Evolutionary conservation across 2,329 filamentous ascomycete species (phyloP), one percentile per base, ranked within the genome.

Genomic region (Pseudohalonectria lignicola): DNA sequence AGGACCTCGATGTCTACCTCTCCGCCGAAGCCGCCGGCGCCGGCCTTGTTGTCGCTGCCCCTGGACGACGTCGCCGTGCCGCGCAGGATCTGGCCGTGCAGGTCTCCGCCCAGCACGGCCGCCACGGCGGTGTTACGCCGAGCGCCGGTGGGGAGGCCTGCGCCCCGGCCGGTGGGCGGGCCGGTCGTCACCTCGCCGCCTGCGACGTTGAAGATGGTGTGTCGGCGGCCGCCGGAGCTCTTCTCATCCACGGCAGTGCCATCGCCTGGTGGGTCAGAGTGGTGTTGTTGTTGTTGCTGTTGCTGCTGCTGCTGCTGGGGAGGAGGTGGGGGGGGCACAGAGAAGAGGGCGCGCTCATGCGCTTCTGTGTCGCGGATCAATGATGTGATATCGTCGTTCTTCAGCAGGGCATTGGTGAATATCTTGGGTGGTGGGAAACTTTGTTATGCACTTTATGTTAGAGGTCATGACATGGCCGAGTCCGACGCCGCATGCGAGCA

Each of bases 341-440:
- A 93, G 66, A 96, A 98, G 15, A 98, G 76, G 6, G 90, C 90
- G 52, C 88, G 82, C 59, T 98, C 92, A 62, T 96, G 90, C 17
- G 82, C 66, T 60, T 98, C 92, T 4, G 90, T 95, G 57, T 98
- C 92, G 43, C 92, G 84, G 52, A 98, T 95, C 34, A 98, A 67
- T 11, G 85, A 76, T 4, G 92, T 96, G 49, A 98, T 96, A 59
- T 98, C 92, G 59, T 88, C 81, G 47, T 79, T 79, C 40, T 82
- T 79, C 35, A 96, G 78, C 29, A 98, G 73, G 25, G 92, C 87
- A 57, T 94, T 95, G 48, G 88, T 92, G 63, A 96, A 98, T 53
- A 92, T 87, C 52, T 86, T 93, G n/a, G 90, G 86, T 2, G 76
- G 76, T 30, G 86, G 86, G 50, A 96, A 96, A 25, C 86, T 93